Evolutionary conservation across 192 early-diverging fungal genomes (phyloP), one percentile per base, ranked within the genome.

Genomic region (Allomyces macrogynus): DNA sequence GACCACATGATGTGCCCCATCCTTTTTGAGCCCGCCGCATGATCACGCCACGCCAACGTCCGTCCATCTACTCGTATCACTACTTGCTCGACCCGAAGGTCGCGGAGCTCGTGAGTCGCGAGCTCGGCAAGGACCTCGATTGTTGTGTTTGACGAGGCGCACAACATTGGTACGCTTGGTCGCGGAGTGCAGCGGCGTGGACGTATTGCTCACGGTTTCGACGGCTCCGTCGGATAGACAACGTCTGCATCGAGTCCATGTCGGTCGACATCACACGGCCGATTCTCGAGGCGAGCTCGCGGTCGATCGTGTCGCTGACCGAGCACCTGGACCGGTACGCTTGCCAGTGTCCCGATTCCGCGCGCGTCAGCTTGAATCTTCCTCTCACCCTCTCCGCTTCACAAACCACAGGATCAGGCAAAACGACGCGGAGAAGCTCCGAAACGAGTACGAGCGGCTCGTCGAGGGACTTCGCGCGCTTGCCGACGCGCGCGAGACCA

Each of bases 1-100:
- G 71, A 78, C 8, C 85, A 87, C 62, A 78, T 72, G 10, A 86
- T 85, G 66, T 99, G 97, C 74, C 97, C n/a, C 97, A 9, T 99
- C 97, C 69, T 99, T 91, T 66, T 76, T 97, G 65, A 81, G 91
- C 43, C n/a, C 78, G 97, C 25, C 76, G 89, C 40, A 76, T 91
- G 77, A 81, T 98, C 64, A 73, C 86, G 20, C n/a, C 84, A 87
- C 72, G 89, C 95, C 25, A 93, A 99, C 75, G 93, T 96, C n/a
- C 14, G 78, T 99, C n/a, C 66, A 97, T 99, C 54, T 99, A 97
- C 77, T 91, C 88, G 66, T 99, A 97, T 69, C 95, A 99, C 71
- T 99, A 99, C 69, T 81, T 99, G 77, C 76, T 99, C n/a, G 97
- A 99, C 73, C 97, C 97, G 23, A 99, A 99, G 75, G 94, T 99